These are phyloP conservation scores for Isatis lusitanica DNA, from an alignment of 441 rosid species.

Conservation along the genomic window DNA sequence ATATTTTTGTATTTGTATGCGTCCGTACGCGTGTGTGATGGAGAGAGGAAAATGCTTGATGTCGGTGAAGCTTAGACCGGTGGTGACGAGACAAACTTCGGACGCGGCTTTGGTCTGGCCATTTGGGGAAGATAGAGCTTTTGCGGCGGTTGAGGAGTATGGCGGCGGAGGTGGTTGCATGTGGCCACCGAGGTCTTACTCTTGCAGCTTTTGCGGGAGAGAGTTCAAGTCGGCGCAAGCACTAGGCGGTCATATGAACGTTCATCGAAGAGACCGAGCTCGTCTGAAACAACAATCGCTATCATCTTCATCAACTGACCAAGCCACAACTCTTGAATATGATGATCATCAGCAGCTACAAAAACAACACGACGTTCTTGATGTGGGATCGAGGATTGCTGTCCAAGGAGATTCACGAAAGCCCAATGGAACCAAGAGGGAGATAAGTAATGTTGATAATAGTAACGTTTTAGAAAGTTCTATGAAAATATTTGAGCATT, in stretches of 20 bases:
- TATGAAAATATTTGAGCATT: background rate
- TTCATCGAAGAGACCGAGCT: conserved; percentile 70
- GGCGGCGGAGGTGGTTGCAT: conserved; percentile 55
- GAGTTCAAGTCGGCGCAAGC: conserved; percentile 77
- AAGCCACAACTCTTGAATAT: conserved; percentile 1
- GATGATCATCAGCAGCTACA: conserved; percentile 31
- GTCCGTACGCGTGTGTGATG: conserved; percentile 15
- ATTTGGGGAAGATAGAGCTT: conserved; percentile 50
- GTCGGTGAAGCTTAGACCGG: conserved; percentile 33
- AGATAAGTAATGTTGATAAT: conserved; percentile 27
- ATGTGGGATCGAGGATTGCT: conserved; percentile 11
- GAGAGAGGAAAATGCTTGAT: conserved; percentile 32
- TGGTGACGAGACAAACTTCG: conserved; percentile 20
- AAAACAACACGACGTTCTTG: conserved; percentile 19
- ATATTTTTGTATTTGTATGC: conserved; percentile 8
- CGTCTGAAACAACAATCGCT: conserved; percentile 47
- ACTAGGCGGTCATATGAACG: conserved; percentile 77
- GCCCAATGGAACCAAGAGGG: conserved; percentile 24
- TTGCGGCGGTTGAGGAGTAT: conserved; percentile 43
- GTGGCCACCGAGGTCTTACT: conserved; percentile 70
- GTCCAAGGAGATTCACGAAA: conserved; percentile 20
- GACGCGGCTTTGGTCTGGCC: conserved; percentile 24
- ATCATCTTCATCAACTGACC: conserved; percentile 37
- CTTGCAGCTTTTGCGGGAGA: conserved; percentile 62
- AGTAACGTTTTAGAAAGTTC: conserved; percentile 34